Conservation (phyloP, 257 asterid genomes). For the Petrea volubilis region DNA sequence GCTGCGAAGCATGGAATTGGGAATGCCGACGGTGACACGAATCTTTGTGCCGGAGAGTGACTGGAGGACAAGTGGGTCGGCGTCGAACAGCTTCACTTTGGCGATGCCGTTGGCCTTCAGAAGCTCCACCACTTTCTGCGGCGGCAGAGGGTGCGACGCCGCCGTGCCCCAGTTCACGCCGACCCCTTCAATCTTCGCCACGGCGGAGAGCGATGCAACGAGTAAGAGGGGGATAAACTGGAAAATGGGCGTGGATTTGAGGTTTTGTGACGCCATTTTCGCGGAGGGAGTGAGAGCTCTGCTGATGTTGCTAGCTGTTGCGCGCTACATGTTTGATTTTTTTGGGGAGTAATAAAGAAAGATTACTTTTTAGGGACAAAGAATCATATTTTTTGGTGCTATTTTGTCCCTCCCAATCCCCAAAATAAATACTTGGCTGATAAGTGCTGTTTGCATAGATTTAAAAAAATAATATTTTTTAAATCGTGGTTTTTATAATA, state of each 20-base stretch:
- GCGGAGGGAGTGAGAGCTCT: not conserved
- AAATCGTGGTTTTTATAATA: no score
- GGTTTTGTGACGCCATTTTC: conserved; percentile 33
- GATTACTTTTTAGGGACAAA: conserved; percentile 7
- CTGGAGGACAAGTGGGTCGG: conserved; percentile 60
- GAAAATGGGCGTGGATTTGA: conserved; percentile 19
- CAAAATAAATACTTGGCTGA: no score
- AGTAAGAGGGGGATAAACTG: conserved; percentile 11
- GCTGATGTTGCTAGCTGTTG: conserved; percentile 29
- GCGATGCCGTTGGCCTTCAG: conserved; percentile 60
- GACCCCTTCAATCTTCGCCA: conserved; percentile 33
- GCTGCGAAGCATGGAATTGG: conserved; percentile 71
- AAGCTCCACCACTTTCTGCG: conserved; percentile 72
- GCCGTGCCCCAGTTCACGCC: conserved; percentile 93
- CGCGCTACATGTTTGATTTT: conserved; percentile 27
- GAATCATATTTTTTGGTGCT: not conserved
- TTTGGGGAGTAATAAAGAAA: not conserved
- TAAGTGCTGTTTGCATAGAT: no score
- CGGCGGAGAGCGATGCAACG: not conserved
- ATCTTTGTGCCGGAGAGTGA: conserved; percentile 69
- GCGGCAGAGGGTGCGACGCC: conserved; percentile 79
- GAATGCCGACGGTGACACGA: conserved; percentile 72
- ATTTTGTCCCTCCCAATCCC: no score
- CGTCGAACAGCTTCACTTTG: conserved; percentile 72
- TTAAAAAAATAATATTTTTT: no score